Percentiles rank a stretch among this genome's conserved stretches.
Conservation (phyloP, 2,329 filamentous ascomycete genomes). For the Aureobasidium musti region DNA sequence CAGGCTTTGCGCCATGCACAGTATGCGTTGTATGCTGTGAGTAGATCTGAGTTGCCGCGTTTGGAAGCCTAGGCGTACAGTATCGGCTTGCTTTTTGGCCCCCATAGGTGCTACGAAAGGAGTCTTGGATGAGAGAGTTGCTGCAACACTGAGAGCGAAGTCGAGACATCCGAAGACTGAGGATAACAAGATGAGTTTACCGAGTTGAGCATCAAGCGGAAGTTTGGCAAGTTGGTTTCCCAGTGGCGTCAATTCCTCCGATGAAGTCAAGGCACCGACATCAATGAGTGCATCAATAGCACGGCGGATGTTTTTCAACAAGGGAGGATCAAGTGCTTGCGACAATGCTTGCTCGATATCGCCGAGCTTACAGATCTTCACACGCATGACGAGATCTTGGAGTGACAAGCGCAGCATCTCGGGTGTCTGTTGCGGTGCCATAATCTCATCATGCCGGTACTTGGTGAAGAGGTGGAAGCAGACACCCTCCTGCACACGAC, state of each 20-base stretch:
- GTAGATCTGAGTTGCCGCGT: conserved; percentile 82
- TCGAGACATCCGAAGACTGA: conserved; percentile 89
- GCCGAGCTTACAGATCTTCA: conserved; percentile 96
- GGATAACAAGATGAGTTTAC: conserved; percentile 86
- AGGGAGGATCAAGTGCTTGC: conserved; percentile 86
- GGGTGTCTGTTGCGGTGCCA: conserved; percentile 91
- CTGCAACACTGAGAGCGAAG: conserved; percentile 86
- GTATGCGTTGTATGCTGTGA: conserved; percentile 95
- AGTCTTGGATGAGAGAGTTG: conserved; percentile 91
- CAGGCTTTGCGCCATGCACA: conserved; percentile 83
- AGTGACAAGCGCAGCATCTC: conserved; percentile 94
- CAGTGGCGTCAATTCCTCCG: conserved; percentile 82
- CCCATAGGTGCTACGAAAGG: conserved; percentile 88
- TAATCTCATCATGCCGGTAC: conserved; percentile 76
- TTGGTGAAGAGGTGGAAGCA: conserved; percentile 97
- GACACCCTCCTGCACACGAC: conserved; percentile 89
- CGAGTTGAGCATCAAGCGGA: conserved; percentile 90
- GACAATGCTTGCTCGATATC: conserved; percentile 87
- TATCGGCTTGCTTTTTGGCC: conserved; percentile 77
- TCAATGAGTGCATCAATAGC: conserved; percentile 93
- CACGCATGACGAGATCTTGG: conserved; percentile 90
- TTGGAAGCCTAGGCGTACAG: conserved; percentile 75
- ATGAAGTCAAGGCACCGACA: conserved; percentile 79
- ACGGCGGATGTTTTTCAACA: conserved; percentile 85
- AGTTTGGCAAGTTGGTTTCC: conserved; percentile 84